Percentiles rank a stretch among this genome's conserved stretches.
These are phyloP conservation scores for Hevea brasiliensis DNA, from an alignment of 345 rosid species.

Conservation along the genomic window DNA sequence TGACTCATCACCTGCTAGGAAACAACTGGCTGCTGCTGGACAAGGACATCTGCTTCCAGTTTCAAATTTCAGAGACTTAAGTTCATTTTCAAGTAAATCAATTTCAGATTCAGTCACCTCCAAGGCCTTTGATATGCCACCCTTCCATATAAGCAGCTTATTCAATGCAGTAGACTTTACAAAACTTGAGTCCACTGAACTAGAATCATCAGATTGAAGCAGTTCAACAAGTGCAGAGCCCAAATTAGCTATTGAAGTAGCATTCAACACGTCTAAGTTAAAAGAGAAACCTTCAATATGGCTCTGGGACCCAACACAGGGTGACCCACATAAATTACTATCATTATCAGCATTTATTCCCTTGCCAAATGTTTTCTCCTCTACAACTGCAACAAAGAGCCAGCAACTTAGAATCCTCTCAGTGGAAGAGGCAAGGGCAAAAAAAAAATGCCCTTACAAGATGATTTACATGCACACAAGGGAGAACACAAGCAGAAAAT, in stretches of 20 bases:
- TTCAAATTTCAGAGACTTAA: slow-evolving; percentile 48
- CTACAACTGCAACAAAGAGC: slow-evolving; percentile 50
- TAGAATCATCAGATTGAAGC: slow-evolving; percentile 62
- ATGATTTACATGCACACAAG: not conserved
- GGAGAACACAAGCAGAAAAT: not conserved
- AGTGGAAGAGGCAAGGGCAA: not conserved
- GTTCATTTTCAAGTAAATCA: slow-evolving; percentile 81
- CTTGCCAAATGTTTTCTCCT: slow-evolving; percentile 63
- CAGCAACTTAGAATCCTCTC: slow-evolving; percentile 6
- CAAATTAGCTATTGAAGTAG: slow-evolving; percentile 48
- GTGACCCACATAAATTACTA: slow-evolving; percentile 64
- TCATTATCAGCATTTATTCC: slow-evolving; percentile 42
- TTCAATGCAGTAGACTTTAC: slow-evolving; percentile 50
- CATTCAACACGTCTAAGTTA: slow-evolving; percentile 72
- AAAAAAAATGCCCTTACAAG: no score
- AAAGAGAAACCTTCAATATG: slow-evolving; percentile 50
- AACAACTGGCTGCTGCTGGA: slow-evolving; percentile 39
- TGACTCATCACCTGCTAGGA: slow-evolving; percentile 26
- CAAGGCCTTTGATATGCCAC: slow-evolving; percentile 62
- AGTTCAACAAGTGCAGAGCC: slow-evolving; percentile 60
- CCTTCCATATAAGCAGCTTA: slow-evolving; percentile 64
- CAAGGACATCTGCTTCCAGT: slow-evolving; percentile 30
- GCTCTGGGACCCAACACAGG: slow-evolving; percentile 52
- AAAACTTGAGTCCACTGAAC: slow-evolving; percentile 58
- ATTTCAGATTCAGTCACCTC: slow-evolving; percentile 83